These are phyloP conservation scores for Naematelia aurantialba DNA, from an alignment of 768 basidiomycete genomes.

Conservation along the genomic window DNA sequence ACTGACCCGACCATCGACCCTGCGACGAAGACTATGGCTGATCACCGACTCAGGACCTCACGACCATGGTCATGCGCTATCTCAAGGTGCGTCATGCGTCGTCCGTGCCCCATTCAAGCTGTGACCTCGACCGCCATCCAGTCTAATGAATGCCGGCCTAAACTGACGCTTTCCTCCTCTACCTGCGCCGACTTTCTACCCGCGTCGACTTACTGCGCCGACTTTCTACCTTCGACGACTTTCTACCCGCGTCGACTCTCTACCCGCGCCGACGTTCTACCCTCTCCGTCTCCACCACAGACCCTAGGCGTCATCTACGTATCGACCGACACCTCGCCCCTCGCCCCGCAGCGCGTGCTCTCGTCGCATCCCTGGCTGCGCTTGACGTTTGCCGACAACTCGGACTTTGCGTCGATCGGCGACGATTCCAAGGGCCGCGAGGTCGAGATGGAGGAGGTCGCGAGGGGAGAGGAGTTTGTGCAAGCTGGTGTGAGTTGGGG, in stretches of 20 bases:
- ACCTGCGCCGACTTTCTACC: not conserved
- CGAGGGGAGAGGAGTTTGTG: constrained; percentile 46
- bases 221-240: not conserved
- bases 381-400: constrained; percentile 44
- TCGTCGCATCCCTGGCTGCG: constrained; percentile 42
- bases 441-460: constrained; percentile 37
- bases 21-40: not conserved
- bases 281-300: constrained; percentile 5
- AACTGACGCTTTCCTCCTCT: not conserved
- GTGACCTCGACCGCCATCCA: too few species aligned
- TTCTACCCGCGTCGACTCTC: not conserved
- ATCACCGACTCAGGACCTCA: constrained; percentile 24
- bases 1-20: too few species aligned
- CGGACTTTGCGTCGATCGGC: constrained; percentile 45
- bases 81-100: constrained; percentile 21
- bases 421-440: constrained; percentile 18
- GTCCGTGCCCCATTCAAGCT: too few species aligned
- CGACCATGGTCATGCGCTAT: constrained; percentile 23
- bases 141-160: too few species aligned
- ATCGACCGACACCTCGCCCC: constrained; percentile 39
- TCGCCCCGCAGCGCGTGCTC: constrained; percentile 18
- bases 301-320: constrained; percentile 41
- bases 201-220: not conserved
- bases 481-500: constrained; percentile 43
- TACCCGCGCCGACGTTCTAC: not conserved